These are phyloP conservation scores for Lithohypha guttulata DNA, from an alignment of 2,329 filamentous ascomycete species.

Conservation along the genomic window DNA sequence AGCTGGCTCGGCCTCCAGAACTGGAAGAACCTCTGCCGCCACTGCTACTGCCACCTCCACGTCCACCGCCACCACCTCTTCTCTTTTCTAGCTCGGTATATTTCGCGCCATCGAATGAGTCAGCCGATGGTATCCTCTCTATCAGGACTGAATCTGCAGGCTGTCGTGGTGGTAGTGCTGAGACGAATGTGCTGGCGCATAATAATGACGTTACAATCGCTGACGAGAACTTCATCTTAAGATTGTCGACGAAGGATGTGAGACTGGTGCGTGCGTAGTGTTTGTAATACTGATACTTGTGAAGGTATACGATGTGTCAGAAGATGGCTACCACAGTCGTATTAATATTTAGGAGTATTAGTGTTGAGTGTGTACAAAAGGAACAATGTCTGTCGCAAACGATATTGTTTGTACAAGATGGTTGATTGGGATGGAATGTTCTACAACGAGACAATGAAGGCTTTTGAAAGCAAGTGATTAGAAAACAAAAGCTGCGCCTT, in stretches of 20 bases:
- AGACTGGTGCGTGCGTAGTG: too few relatives aligned
- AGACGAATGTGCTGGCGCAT: constrained; percentile 7
- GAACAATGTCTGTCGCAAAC: too few relatives aligned
- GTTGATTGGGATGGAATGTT: too few relatives aligned
- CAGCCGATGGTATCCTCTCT: not conserved
- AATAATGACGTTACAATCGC: constrained; percentile 4
- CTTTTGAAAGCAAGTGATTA: too few relatives aligned
- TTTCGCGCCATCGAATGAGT: not conserved
- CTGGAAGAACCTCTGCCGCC: constrained; percentile 10
- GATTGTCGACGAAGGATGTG: not conserved
- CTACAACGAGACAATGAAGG: too few relatives aligned
- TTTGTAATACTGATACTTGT: too few relatives aligned
- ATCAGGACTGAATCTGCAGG: constrained; percentile 2
- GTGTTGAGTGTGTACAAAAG: too few relatives aligned
- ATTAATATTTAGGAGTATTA: too few relatives aligned
- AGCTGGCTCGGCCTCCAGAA: constrained; percentile 10
- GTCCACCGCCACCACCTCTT: constrained; percentile 15
- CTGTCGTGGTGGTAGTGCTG: constrained; percentile 10
- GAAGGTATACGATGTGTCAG: too few relatives aligned
- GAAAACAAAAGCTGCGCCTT: too few relatives aligned
- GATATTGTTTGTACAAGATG: too few relatives aligned
- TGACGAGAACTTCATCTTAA: not conserved
- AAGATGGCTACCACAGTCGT: too few relatives aligned
- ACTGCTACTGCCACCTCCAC: constrained; percentile 9
- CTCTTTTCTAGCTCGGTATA: constrained; percentile 20